A percentile compares a stretch with the other conserved stretches of the same genome.
phyloP scores from a whole-genome alignment of 2,329 filamentous ascomycete genomes.

The Apiospora marii region DNA sequence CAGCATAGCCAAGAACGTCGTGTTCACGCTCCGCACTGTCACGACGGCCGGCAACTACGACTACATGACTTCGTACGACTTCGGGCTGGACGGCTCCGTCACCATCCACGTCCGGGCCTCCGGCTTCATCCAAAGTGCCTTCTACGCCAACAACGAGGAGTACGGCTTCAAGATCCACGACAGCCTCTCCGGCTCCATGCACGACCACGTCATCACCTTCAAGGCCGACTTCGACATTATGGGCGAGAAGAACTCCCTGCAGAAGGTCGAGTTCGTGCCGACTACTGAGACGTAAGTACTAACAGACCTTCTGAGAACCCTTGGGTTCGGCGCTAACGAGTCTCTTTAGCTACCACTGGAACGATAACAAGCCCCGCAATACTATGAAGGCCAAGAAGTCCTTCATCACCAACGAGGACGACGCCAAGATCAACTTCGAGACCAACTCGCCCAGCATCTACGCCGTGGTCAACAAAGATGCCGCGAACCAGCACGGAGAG shows the following conservation, averaged over 20 bases:
- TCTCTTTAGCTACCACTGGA: conserved; percentile 46
- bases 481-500: conserved; percentile 43
- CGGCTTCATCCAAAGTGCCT: conserved; percentile 44
- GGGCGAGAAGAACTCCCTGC: conserved; percentile 39
- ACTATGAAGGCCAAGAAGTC: conserved; percentile 12
- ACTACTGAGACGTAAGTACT: conserved; percentile 36
- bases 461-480: conserved; percentile 45
- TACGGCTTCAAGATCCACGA: conserved; percentile 47
- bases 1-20: conserved; percentile 36
- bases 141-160: conserved; percentile 39
- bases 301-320: conserved; percentile 33
- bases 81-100: conserved; percentile 52
- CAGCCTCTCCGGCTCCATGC: conserved; percentile 42
- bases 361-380: conserved; percentile 32
- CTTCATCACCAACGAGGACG: neutral
- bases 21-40: conserved; percentile 47
- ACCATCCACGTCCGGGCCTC: conserved; percentile 46
- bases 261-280: conserved; percentile 31
- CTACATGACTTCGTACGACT: conserved; percentile 49
- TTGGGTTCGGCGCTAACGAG: conserved; percentile 13
- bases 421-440: neutral
- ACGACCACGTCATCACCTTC: conserved; percentile 47
- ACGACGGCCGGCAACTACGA: conserved; percentile 53
- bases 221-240: conserved; percentile 47
- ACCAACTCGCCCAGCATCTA: conserved; percentile 37